phyloP scores from a whole-genome alignment of 176 grass and related monocot genomes.

The Aegilops sharonensis region DNA sequence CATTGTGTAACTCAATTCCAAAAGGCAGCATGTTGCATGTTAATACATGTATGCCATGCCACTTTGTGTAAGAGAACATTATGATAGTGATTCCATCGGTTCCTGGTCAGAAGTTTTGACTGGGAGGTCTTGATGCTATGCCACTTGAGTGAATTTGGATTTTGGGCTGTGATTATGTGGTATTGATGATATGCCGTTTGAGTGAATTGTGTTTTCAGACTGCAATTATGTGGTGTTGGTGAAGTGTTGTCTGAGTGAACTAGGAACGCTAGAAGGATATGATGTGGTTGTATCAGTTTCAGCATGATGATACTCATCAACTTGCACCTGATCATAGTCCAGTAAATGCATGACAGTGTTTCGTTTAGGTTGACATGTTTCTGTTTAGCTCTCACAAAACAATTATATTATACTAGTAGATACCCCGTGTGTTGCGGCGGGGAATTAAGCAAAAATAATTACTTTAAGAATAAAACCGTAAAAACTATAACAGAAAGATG shows the following conservation, averaged over 20 bases:
- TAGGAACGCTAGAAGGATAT: neutral
- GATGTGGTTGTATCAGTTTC: conserved; percentile 4
- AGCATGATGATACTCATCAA: neutral
- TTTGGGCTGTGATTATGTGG: neutral
- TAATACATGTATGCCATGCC: neutral
- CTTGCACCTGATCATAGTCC: neutral
- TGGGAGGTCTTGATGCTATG: neutral
- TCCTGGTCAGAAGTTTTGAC: neutral
- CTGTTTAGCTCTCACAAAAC: neutral
- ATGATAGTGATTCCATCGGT: neutral
- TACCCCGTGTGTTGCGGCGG: too few relatives aligned
- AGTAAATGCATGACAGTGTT: neutral
- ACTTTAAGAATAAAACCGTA: too few relatives aligned
- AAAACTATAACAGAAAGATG: too few relatives aligned
- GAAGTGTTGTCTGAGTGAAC: neutral
- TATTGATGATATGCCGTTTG: neutral
- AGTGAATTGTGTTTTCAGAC: neutral
- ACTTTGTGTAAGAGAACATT: neutral
- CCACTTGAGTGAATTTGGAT: neutral
- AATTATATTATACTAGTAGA: neutral
- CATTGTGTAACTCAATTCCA: neutral
- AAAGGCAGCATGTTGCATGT: neutral
- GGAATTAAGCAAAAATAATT: too few relatives aligned
- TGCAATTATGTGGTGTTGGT: neutral
- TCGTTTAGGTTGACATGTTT: neutral